These are phyloP conservation scores for Aspergillus oerlinghausenensis DNA, from an alignment of 2,329 filamentous ascomycete species.

Conservation along the genomic window DNA sequence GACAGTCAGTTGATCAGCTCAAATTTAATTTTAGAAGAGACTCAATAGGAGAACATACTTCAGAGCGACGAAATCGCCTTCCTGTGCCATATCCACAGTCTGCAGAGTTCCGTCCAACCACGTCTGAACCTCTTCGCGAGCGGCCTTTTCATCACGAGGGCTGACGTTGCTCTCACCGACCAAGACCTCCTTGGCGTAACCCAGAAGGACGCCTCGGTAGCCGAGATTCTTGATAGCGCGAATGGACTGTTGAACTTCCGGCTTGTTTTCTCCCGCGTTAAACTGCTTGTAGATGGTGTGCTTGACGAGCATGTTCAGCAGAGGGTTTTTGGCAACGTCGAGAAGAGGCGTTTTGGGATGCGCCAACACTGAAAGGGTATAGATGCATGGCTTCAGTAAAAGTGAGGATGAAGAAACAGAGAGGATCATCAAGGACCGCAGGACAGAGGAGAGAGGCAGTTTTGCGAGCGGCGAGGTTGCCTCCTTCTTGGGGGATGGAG, in stretches of 20 bases:
- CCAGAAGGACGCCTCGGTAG: conserved; percentile 50
- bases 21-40: background rate
- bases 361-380: conserved; percentile 57
- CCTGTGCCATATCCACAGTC: conserved; percentile 49
- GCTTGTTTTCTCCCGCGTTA: conserved; percentile 49
- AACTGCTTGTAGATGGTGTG: conserved; percentile 54
- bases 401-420: conserved; percentile 39
- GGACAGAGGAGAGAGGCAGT: conserved; percentile 34
- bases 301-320: conserved; percentile 44
- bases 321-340: conserved; percentile 46
- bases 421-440: conserved; percentile 34
- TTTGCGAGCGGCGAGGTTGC: conserved; percentile 29
- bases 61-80: conserved; percentile 50
- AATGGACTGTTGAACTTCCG: conserved; percentile 45
- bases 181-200: conserved; percentile 54
- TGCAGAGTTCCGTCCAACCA: conserved; percentile 53
- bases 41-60: conserved; percentile 40
- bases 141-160: conserved; percentile 26
- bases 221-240: conserved; percentile 46
- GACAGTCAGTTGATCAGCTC: conserved; percentile 1
- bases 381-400: conserved; percentile 68
- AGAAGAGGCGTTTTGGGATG: conserved; percentile 42
- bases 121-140: conserved; percentile 31
- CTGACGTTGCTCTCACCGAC: conserved; percentile 35
- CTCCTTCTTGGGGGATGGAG: conserved; percentile 21